These are phyloP conservation scores for Entomortierella chlamydospora DNA, from an alignment of 192 early-diverging fungal genomes.

Conservation along the genomic window DNA sequence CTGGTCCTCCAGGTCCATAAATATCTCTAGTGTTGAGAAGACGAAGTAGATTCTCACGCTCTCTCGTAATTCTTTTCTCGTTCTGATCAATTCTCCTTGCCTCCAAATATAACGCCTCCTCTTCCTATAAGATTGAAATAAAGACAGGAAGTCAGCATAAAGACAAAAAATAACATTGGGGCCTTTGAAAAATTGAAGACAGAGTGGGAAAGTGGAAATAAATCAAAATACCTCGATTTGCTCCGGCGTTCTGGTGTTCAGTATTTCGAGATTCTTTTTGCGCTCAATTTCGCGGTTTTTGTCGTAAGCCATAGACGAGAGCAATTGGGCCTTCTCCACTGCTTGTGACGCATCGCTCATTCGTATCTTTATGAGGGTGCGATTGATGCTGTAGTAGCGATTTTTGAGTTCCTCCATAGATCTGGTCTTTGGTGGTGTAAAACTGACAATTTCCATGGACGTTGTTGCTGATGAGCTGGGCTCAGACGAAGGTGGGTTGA, in stretches of 20 bases:
- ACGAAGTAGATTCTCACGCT: slow-evolving; percentile 83
- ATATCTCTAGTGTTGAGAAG: slow-evolving; percentile 67
- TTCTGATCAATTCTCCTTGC: slow-evolving; percentile 84
- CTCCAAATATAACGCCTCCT: slow-evolving; percentile 84
- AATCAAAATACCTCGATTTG: slow-evolving; percentile 69
- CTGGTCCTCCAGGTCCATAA: slow-evolving; percentile 45
- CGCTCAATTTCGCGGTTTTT: slow-evolving; percentile 80
- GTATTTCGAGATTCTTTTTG: slow-evolving; percentile 79
- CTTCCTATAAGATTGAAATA: slow-evolving; percentile 63
- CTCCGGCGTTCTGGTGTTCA: slow-evolving; percentile 81
- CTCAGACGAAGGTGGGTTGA: background rate
- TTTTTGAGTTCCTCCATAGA: slow-evolving; percentile 86
- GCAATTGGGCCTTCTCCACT: slow-evolving; percentile 44
- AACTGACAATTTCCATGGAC: slow-evolving; percentile 16
- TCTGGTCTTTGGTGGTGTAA: slow-evolving; percentile 39
- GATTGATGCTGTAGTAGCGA: slow-evolving; percentile 81
- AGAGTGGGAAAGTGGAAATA: background rate
- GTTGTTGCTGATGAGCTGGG: background rate
- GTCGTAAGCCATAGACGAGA: slow-evolving; percentile 58
- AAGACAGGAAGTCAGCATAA: background rate
- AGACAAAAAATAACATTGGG: background rate
- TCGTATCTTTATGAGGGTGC: slow-evolving; percentile 72
- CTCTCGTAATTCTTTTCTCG: slow-evolving; percentile 77
- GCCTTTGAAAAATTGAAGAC: no score
- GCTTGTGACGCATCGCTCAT: slow-evolving; percentile 35